Conservation (phyloP, 75 land plant species). For the Cunninghamia lanceolata region DNA sequence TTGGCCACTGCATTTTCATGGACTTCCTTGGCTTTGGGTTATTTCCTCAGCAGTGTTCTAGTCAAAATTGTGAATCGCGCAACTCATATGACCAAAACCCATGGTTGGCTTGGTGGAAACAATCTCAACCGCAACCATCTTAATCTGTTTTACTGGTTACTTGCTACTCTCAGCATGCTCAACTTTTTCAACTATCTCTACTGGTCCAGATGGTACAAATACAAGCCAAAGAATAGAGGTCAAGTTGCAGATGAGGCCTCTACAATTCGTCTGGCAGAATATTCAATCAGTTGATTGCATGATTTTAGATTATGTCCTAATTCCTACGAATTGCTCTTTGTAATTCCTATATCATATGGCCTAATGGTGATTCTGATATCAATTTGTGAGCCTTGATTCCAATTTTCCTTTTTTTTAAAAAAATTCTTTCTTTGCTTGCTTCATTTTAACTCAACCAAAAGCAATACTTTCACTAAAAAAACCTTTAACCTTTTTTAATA, state of each 20-base stretch:
- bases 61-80: slow-evolving; percentile 27
- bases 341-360: too few relatives aligned
- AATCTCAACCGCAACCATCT: slow-evolving; percentile 48
- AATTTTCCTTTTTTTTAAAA: too few relatives aligned
- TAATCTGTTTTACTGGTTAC: slow-evolving; percentile 52
- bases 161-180: slow-evolving; percentile 29
- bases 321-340: too few relatives aligned
- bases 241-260: not conserved
- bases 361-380: too few relatives aligned
- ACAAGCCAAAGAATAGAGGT: slow-evolving; percentile 8
- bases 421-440: too few relatives aligned
- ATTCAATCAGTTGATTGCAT: too few relatives aligned
- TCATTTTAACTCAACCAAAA: too few relatives aligned
- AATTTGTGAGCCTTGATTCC: too few relatives aligned
- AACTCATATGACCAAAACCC: not conserved
- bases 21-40: slow-evolving; percentile 38
- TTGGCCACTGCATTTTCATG: slow-evolving; percentile 40
- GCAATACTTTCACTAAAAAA: too few relatives aligned
- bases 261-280: not conserved
- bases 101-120: slow-evolving; percentile 33
- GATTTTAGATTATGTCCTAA: too few relatives aligned
- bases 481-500: too few relatives aligned
- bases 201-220: slow-evolving; percentile 36
- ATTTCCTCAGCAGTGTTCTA: slow-evolving; percentile 24
- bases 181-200: slow-evolving; percentile 30